Percentiles rank a stretch among this genome's conserved stretches.
phyloP scores from a whole-genome alignment of 1,284 basidiomycete genomes.

The Ustilago crameri region DNA sequence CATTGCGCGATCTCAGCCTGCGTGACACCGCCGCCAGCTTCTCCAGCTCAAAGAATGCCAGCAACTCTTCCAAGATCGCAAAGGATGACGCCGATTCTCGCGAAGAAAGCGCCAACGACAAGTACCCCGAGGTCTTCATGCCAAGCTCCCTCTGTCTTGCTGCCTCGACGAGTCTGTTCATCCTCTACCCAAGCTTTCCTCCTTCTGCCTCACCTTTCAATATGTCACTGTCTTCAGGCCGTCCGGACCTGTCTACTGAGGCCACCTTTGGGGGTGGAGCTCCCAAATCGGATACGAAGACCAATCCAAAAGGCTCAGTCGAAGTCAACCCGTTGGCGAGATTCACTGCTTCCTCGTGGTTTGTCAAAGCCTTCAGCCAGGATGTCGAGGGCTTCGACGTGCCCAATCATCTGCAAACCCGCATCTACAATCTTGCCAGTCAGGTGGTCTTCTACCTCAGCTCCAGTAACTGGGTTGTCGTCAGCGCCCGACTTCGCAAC shows the following conservation, averaged over 20 bases:
- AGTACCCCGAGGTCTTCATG: slow-evolving; percentile 44
- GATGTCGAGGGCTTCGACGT: slow-evolving; percentile 46
- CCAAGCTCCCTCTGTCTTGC: slow-evolving; percentile 51
- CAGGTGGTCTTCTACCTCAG: slow-evolving; percentile 88
- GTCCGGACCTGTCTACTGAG: slow-evolving; percentile 8
- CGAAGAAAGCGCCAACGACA: slow-evolving; percentile 28
- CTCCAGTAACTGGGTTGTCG: slow-evolving; percentile 86
- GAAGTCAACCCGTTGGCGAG: slow-evolving; percentile 16
- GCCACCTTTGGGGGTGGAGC: neutral
- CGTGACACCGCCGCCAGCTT: slow-evolving; percentile 36
- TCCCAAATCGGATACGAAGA: neutral
- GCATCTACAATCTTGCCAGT: slow-evolving; percentile 71
- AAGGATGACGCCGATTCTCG: slow-evolving; percentile 38
- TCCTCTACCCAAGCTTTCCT: slow-evolving; percentile 59
- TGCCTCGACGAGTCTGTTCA: slow-evolving; percentile 50
- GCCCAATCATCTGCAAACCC: slow-evolving; percentile 35
- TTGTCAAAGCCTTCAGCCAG: slow-evolving; percentile 29
- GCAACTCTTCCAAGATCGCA: slow-evolving; percentile 13
- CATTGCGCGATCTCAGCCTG: slow-evolving; percentile 39
- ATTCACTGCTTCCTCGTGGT: slow-evolving; percentile 53
- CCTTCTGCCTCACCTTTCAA: slow-evolving; percentile 55
- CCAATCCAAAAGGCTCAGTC: neutral
- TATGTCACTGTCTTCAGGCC: slow-evolving; percentile 12
- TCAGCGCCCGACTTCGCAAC: slow-evolving; percentile 78
- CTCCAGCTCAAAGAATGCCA: slow-evolving; percentile 30